Percentiles rank a stretch among this genome's conserved stretches.
Conservation (phyloP, 179 eudicot genomes). For the Amaranthus tricolor region DNA sequence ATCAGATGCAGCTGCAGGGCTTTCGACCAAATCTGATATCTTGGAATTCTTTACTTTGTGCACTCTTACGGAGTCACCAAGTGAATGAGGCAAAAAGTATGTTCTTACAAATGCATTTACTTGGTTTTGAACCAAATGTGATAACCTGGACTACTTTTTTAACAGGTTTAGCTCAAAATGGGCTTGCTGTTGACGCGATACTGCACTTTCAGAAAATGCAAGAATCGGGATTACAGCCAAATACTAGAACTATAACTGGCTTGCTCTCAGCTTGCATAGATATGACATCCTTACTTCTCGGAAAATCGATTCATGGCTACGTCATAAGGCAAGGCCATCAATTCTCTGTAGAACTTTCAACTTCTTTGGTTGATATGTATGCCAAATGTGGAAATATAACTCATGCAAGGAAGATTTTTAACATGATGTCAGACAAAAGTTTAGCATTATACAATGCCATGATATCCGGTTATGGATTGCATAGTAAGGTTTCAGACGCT, state of each 20-base stretch:
- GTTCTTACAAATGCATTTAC: conserved; percentile 40
- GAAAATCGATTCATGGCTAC: conserved; percentile 66
- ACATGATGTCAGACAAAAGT: conserved; percentile 34
- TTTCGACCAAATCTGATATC: conserved; percentile 45
- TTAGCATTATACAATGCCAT: conserved; percentile 64
- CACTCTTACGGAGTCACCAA: conserved; percentile 35
- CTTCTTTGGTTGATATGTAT: conserved; percentile 74
- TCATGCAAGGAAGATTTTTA: conserved; percentile 40
- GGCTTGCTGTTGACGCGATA: conserved; percentile 40
- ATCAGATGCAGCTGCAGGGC: conserved; percentile 46
- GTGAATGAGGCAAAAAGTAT: conserved; percentile 42
- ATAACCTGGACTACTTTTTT: conserved; percentile 53
- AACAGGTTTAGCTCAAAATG: conserved; percentile 43
- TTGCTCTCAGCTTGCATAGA: conserved; percentile 48
- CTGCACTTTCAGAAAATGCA: conserved; percentile 48
- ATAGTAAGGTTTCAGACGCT: conserved; percentile 42
- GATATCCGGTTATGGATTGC: conserved; percentile 54
- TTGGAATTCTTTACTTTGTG: conserved; percentile 46
- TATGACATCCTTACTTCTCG: conserved; percentile 38
- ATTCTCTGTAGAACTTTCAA: conserved; percentile 52
- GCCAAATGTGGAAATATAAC: conserved; percentile 52
- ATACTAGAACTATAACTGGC: conserved; percentile 49
- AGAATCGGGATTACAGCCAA: conserved; percentile 52
- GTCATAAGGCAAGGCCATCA: conserved; percentile 31
- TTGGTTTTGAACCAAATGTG: conserved; percentile 40